Conservation (phyloP, 208 protist species). For the Crithidia sp. region DNA sequence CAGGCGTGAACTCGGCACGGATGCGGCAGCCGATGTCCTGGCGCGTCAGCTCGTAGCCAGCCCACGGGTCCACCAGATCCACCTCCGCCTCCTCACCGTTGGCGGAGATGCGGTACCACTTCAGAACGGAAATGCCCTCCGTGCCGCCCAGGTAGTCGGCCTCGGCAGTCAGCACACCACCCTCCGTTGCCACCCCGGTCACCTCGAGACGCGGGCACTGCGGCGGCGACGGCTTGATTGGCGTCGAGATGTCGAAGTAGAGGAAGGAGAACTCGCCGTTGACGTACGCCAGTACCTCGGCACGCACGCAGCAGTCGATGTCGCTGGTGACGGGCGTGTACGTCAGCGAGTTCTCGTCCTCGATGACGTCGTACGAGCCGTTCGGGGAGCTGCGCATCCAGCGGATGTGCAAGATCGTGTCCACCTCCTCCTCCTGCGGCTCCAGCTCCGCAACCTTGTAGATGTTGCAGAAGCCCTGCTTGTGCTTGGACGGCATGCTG, state of each 20-base stretch:
- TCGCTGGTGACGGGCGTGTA: slow-evolving; percentile 82
- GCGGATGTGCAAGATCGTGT: slow-evolving; percentile 92
- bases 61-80: slow-evolving; percentile 78
- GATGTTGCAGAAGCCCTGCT: slow-evolving; percentile 88
- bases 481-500: slow-evolving; percentile 85
- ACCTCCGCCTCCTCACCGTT: slow-evolving; percentile 74
- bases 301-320: slow-evolving; percentile 86
- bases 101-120: slow-evolving; percentile 83
- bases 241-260: slow-evolving; percentile 91
- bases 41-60: slow-evolving; percentile 78
- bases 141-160: slow-evolving; percentile 89
- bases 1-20: slow-evolving; percentile 86
- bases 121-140: slow-evolving; percentile 85
- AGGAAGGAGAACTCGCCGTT: slow-evolving; percentile 89
- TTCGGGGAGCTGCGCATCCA: slow-evolving; percentile 86
- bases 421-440: slow-evolving; percentile 71
- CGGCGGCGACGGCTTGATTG: slow-evolving; percentile 77
- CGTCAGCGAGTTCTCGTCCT: slow-evolving; percentile 81
- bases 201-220: slow-evolving; percentile 84
- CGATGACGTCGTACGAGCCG: slow-evolving; percentile 87
- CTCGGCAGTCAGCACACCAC: slow-evolving; percentile 73
- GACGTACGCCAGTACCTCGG: slow-evolving; percentile 91
- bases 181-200: slow-evolving; percentile 79
- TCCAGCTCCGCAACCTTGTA: slow-evolving; percentile 83
- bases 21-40: slow-evolving; percentile 88